phyloP scores from a whole-genome alignment of 1,139 yeast species.

The Geotrichum klebahnii region DNA sequence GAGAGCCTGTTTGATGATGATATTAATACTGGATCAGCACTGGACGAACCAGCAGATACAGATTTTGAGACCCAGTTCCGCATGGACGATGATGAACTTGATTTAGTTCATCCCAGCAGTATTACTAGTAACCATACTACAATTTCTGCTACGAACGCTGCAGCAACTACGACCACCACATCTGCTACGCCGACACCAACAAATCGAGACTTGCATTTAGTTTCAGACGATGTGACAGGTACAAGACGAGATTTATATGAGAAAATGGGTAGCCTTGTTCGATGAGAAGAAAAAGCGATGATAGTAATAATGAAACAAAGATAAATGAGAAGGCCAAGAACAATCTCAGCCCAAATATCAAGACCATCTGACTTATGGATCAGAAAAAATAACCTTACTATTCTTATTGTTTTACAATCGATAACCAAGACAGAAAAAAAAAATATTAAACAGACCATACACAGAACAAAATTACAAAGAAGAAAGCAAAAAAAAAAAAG shows the following conservation, averaged over 20 bases:
- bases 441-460: no score
- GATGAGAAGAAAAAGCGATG: background rate
- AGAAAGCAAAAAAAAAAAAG: no score
- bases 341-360: no score
- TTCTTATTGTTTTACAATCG: no score
- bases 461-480: no score
- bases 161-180: no score
- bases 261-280: slow-evolving; percentile 11
- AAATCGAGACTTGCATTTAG: slow-evolving; percentile 4
- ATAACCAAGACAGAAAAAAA: no score
- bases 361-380: no score
- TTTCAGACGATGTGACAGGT: background rate
- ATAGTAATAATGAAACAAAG: background rate
- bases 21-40: background rate
- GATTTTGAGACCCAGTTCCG: slow-evolving; percentile 13
- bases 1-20: slow-evolving; percentile 6
- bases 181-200: background rate
- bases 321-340: background rate
- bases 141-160: background rate
- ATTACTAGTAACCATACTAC: background rate
- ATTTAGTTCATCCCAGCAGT: background rate
- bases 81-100: slow-evolving; percentile 6
- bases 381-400: no score
- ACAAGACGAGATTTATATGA: slow-evolving; percentile 6
- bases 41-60: background rate